A percentile compares a stretch with the other conserved stretches of the same genome.
phyloP scores from a whole-genome alignment of 2,329 filamentous ascomycete species.

The Xylariaceae sp. region DNA sequence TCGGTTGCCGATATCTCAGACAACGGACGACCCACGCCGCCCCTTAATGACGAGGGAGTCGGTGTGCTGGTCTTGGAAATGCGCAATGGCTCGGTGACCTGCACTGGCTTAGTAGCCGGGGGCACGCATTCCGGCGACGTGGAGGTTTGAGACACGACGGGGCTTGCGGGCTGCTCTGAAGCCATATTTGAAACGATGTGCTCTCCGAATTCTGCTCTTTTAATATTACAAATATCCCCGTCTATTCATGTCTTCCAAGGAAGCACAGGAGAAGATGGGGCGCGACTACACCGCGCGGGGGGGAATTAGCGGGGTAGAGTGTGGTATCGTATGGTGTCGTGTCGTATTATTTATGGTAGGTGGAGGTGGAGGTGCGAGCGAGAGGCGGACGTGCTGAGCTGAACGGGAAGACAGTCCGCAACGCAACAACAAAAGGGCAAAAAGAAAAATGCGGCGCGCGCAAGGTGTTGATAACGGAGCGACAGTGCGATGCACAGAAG shows the following conservation, averaged over 20 bases:
- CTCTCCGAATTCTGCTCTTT: conserved; percentile 18
- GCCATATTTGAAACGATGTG: conserved; percentile 25
- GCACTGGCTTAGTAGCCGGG: conserved; percentile 4
- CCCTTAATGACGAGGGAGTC: conserved; percentile 57
- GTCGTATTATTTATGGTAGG: not conserved
- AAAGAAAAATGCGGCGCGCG: conserved; percentile 5
- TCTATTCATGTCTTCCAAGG: conserved; percentile 26
- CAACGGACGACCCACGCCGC: conserved; percentile 65
- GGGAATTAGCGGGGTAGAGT: not conserved
- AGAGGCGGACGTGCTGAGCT: not conserved
- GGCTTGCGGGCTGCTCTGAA: conserved; percentile 31
- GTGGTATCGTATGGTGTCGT: conserved; percentile 1
- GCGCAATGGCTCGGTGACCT: conserved; percentile 60
- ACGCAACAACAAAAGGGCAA: conserved; percentile 5
- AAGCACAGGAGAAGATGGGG: conserved; percentile 9
- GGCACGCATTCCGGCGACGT: conserved; percentile 13
- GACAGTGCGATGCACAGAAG: conserved; percentile 8
- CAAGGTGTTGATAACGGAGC: not conserved
- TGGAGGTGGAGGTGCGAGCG: not conserved
- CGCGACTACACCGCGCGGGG: conserved; percentile 3
- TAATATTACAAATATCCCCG: conserved; percentile 16
- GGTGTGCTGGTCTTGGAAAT: conserved; percentile 63
- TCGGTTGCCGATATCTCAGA: conserved; percentile 85
- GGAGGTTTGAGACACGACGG: conserved; percentile 11
- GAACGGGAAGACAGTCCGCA: not conserved